phyloP scores from a whole-genome alignment of 2,329 filamentous ascomycete species.

The Neoascochyta sp. region DNA sequence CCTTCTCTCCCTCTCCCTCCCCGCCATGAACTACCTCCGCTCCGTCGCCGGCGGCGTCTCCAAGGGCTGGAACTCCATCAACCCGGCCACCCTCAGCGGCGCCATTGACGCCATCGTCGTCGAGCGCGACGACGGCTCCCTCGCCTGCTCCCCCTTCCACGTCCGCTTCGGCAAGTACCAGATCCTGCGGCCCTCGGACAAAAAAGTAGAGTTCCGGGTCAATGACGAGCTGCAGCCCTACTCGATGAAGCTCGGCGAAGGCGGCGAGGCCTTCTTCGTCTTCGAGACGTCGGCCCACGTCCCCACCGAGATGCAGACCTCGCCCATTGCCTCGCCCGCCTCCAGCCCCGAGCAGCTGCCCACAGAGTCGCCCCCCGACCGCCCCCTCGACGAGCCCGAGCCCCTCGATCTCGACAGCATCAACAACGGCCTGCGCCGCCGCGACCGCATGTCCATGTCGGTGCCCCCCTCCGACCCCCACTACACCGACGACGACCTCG shows the following conservation, averaged over 20 bases:
- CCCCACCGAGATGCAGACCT: constrained; percentile 90
- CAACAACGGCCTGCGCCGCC: constrained; percentile 16
- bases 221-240: constrained; percentile 90
- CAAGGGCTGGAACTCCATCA: constrained; percentile 99
- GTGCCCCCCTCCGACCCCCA: constrained; percentile 21
- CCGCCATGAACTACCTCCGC: constrained; percentile 91
- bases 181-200: constrained; percentile 87
- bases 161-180: constrained; percentile 99
- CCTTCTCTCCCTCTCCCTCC: constrained; percentile 8
- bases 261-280: constrained; percentile 97
- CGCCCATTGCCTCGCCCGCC: constrained; percentile 85
- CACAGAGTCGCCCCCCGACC: constrained; percentile 43
- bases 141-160: constrained; percentile 95
- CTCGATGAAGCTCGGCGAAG: constrained; percentile 97
- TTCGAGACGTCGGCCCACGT: constrained; percentile 93
- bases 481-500: constrained; percentile 14
- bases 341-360: constrained; percentile 68
- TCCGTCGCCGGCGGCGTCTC: constrained; percentile 93
- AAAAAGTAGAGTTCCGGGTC: constrained; percentile 97
- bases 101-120: constrained; percentile 99
- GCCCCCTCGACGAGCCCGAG: constrained; percentile 64
- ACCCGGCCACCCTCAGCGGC: constrained; percentile 92
- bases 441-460: constrained; percentile 32
- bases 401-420: constrained; percentile 61
- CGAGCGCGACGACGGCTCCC: constrained; percentile 82